Evolutionary conservation across 2,329 filamentous ascomycete species (phyloP), one percentile per base, ranked within the genome.

Genomic region (Claviceps digitariae): DNA sequence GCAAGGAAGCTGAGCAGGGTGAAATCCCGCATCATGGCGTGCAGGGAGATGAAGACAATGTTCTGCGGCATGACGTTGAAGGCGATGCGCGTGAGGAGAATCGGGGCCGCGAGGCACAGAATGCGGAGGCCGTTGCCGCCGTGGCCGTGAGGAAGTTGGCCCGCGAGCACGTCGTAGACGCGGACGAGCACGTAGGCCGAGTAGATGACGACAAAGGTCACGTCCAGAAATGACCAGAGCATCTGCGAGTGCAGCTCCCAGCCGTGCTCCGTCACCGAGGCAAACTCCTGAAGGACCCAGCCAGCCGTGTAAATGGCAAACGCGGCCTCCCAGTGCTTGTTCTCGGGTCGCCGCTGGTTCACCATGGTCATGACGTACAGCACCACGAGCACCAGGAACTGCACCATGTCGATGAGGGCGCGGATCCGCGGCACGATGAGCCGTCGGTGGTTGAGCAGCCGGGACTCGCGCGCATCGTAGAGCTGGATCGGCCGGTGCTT

Each of bases 51-150:
- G 66, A 88, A 86, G 40, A 87, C 77, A 69, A 88, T 83, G 59
- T 86, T 87, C 63, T 87, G 83, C 0, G 83, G 83, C 73, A 87
- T 79, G 29, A 87, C 66, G 59, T 84, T 87, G 69, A 87, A 87
- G 4, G 84, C 84, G 25, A 87, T 71, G 9, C 84, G 76, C 0
- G 84, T 84, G 34, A 87, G 72, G 10, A 88, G 71, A n/a, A 87
- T 75, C 0, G 84, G 83, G 1, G 83, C 83, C 4, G 77, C 84
- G 53, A 84, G 74, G 29, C 81, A 79, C 2, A 88, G 74, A 27
- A 86, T 75, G 57, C 85, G 80, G 29, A 85, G 67, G 1, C 82
- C 82, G 61, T 79, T 76, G 46, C 77, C 70, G 1, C 82, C 82
- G 61, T 79, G 76, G 46, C 77, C 70, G 48, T 74, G 74, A 31